phyloP scores from a whole-genome alignment of 352 stramenopile genomes.

The Globisporangium ultimum region DNA sequence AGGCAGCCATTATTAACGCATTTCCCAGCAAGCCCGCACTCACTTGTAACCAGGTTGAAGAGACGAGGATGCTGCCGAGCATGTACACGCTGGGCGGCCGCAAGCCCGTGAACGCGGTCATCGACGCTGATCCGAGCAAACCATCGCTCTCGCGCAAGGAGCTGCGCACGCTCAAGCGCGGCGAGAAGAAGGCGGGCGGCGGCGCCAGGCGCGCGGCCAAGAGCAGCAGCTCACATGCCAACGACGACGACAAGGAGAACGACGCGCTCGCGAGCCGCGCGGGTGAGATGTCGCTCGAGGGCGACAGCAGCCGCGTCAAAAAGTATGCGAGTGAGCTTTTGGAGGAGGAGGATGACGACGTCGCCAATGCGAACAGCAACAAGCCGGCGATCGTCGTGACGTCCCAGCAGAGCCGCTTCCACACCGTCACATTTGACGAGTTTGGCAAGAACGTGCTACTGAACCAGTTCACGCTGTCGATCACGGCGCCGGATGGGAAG shows the following conservation, averaged over 20 bases:
- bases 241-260: background rate
- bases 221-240: background rate
- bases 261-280: background rate
- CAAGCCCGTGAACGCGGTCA: constrained; percentile 22
- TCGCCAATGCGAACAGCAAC: background rate
- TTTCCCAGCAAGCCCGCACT: background rate
- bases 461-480: constrained; percentile 50
- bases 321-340: background rate
- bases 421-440: constrained; percentile 59
- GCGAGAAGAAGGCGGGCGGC: constrained; percentile 13
- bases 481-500: constrained; percentile 19
- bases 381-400: constrained; percentile 22
- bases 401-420: constrained; percentile 58
- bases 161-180: constrained; percentile 33
- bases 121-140: constrained; percentile 16
- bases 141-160: constrained; percentile 44
- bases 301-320: background rate
- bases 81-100: constrained; percentile 35
- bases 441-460: constrained; percentile 57
- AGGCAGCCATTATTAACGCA: background rate
- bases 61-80: constrained; percentile 27
- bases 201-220: constrained; percentile 4
- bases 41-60: background rate
- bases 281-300: constrained; percentile 9
- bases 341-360: too few species aligned